These are phyloP conservation scores for Saccharum spontaneum DNA, from an alignment of 176 grass and related monocot species.

Conservation along the genomic window DNA sequence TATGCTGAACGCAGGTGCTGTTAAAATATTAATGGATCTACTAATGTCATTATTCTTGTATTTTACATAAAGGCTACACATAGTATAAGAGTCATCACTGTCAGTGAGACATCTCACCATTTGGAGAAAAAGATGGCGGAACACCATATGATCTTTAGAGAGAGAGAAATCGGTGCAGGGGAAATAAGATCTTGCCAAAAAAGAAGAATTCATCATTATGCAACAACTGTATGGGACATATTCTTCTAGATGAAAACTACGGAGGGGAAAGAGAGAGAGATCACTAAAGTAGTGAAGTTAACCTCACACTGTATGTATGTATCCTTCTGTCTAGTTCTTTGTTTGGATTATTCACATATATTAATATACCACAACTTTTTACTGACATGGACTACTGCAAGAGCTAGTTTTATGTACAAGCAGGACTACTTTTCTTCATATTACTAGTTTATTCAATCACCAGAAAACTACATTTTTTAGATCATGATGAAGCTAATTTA, in stretches of 20 bases:
- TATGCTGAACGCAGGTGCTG: neutral
- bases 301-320: neutral
- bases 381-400: neutral
- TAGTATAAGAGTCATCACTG: conserved; percentile 1
- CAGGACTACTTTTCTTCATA: neutral
- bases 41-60: neutral
- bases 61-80: neutral
- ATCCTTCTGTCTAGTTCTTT: neutral
- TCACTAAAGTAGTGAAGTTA: neutral
- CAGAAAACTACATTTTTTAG: neutral
- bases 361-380: neutral
- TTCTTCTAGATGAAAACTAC: conserved; percentile 44
- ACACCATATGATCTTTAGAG: conserved; percentile 9
- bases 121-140: conserved; percentile 24
- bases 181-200: conserved; percentile 20
- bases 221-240: neutral
- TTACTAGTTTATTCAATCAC: neutral
- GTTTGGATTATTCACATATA: neutral
- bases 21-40: neutral
- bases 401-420: neutral
- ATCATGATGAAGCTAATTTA: neutral
- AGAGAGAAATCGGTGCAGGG: neutral
- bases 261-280: neutral
- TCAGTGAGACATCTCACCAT: conserved; percentile 35
- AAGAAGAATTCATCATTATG: conserved; percentile 19